Evolutionary conservation across 352 stramenopile species (phyloP), one percentile per base, ranked within the genome.

Genomic region (Saprolegnia parasitica): DNA sequence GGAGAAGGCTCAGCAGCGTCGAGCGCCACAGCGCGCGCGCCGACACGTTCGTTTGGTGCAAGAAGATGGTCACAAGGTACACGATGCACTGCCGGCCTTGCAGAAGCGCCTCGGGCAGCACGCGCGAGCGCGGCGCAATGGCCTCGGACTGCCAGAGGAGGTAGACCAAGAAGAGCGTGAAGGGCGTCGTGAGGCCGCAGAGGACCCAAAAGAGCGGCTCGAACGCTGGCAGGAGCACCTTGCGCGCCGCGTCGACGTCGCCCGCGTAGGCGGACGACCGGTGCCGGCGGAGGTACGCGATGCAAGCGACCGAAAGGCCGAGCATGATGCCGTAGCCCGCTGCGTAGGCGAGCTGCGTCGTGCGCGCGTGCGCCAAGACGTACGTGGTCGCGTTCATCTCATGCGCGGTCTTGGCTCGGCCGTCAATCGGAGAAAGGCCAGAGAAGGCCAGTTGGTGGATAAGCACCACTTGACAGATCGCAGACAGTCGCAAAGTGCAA

Each of bases 191-290:
- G 15, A 83, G 65, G 5, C 52, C 40, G n/a, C 71, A 74, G n/a
- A 93, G 66, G 0, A 89, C 65, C 73, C 78, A 84, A 20, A 94
- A 61, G 15, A 91, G 62, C 32, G 84, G 81, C 66, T 91, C 80
- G 49, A 90, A 93, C 0, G 84, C 78, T 5, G 85, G 85, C 2
- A 93, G 56, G 16, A 93, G 77, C 26, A 91, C 78, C 70, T 84
- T 81, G 16, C 79, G 75, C 11, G 83, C 81, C 2, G 84, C 84
- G 0, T 71, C 72, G 0, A 72, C 64, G 56, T 91, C 74, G 11
- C 83, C 80, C 29, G 72, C 75, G 32, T 84, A 67, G 15, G 81
- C 83, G 2, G 83, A 73, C 35, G 79, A 71, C 15, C 83, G 80
- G 60, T 87, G 88, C 64, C 76, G 74, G 4, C 83, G 75, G 40